These are phyloP conservation scores for Leccinum solheimii DNA, from an alignment of 1,284 basidiomycete species.

Conservation along the genomic window DNA sequence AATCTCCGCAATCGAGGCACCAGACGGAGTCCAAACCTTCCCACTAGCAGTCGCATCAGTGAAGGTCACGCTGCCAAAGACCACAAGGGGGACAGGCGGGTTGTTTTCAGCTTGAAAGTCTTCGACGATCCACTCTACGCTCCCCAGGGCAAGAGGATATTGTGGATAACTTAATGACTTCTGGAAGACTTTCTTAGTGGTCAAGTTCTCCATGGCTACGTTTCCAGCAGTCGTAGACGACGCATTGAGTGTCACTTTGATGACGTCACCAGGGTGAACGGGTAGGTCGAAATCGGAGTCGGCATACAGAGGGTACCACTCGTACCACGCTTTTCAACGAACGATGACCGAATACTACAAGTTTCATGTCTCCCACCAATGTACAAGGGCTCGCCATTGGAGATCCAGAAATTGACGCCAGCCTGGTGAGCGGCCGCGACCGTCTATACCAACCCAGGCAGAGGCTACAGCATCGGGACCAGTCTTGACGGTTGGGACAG, in stretches of 20 bases:
- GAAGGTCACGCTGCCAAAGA: slow-evolving; percentile 28
- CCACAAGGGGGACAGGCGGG: slow-evolving; percentile 3
- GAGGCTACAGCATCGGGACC: slow-evolving; percentile 11
- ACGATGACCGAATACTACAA: not conserved
- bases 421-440: slow-evolving; percentile 16
- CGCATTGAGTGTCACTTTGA: slow-evolving; percentile 19
- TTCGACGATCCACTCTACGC: slow-evolving; percentile 31
- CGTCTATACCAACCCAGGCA: slow-evolving; percentile 30
- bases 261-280: slow-evolving; percentile 18
- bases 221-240: slow-evolving; percentile 20
- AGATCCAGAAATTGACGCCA: slow-evolving; percentile 21
- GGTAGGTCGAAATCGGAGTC: slow-evolving; percentile 3
- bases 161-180: slow-evolving; percentile 11
- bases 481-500: slow-evolving; percentile 8
- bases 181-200: slow-evolving; percentile 12
- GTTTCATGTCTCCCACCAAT: slow-evolving; percentile 8
- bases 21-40: slow-evolving; percentile 14
- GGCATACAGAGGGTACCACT: slow-evolving; percentile 15
- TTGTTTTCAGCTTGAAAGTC: slow-evolving; percentile 8
- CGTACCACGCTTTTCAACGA: slow-evolving; percentile 21
- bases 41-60: slow-evolving; percentile 11
- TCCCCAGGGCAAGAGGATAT: slow-evolving; percentile 19
- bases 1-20: slow-evolving; percentile 17
- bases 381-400: slow-evolving; percentile 2
- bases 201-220: slow-evolving; percentile 19